Conservation (phyloP, 371 early-diverging fungal genomes). For the Apophysomyces trapeziformis region DNA sequence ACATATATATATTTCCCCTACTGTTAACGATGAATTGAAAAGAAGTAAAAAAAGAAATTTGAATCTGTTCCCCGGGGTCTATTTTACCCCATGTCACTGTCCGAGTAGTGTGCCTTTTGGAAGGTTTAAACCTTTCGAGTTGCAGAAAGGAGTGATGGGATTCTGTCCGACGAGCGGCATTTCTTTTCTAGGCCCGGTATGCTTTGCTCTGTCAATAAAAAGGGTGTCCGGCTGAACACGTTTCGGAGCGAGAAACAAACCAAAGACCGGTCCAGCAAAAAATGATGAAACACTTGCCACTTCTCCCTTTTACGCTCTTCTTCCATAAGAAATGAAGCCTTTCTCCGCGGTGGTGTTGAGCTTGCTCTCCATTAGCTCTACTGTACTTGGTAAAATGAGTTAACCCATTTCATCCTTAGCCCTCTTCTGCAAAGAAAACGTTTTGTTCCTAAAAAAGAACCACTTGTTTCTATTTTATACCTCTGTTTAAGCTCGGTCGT, state of each 20-base stretch:
- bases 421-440: no score
- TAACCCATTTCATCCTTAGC: no score
- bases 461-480: not conserved
- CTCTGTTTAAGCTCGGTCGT: slow-evolving; percentile 23
- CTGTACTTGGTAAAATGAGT: slow-evolving; percentile 6
- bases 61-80: no score
- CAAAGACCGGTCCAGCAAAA: slow-evolving; percentile 1
- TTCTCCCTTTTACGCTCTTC: not conserved
- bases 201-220: not conserved
- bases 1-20: no score
- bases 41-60: not conserved
- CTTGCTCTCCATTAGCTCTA: slow-evolving; percentile 8
- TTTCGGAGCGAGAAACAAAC: not conserved
- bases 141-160: no score
- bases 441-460: not conserved
- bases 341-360: slow-evolving; percentile 7
- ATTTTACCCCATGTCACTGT: no score
- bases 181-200: not conserved
- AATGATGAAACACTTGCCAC: not conserved
- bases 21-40: no score
- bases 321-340: not conserved
- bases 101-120: no score
- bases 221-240: not conserved
- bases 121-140: no score
- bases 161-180: no score